A percentile compares a stretch with the other conserved stretches of the same genome.
Evolutionary conservation across 1,139 yeast genomes (phyloP).

Genomic region (Sugiyamaella castrensis): DNA sequence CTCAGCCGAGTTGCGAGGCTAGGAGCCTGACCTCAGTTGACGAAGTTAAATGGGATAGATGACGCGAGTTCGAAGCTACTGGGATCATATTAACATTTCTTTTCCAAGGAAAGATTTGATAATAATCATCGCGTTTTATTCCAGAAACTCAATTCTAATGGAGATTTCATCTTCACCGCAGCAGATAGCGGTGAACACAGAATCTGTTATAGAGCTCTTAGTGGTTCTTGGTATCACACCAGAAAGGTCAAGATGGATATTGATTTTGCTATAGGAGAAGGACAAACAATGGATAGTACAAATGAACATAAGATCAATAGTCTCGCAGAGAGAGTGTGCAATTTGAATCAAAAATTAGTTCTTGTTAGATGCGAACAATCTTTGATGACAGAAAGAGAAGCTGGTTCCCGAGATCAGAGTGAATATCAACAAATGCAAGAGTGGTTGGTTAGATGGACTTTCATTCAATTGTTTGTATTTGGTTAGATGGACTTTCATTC

Average conservation of each 20-base stretch:
- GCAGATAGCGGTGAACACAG: conserved; percentile 70
- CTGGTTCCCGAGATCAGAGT: conserved; percentile 60
- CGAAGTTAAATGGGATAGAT: not conserved
- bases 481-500: conserved; percentile 63
- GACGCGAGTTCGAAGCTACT: no score
- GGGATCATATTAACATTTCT: conserved; percentile 24
- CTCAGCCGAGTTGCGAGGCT: not conserved
- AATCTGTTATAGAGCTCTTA: conserved; percentile 64
- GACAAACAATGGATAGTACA: conserved; percentile 50
- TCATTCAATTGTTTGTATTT: no score
- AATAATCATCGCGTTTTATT: conserved; percentile 64
- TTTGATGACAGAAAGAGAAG: conserved; percentile 68
- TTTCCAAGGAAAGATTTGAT: conserved; percentile 58
- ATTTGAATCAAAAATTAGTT: conserved; percentile 52
- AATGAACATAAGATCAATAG: conserved; percentile 48
- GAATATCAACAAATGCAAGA: conserved; percentile 62
- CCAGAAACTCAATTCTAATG: conserved; percentile 56
- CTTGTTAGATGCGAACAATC: conserved; percentile 63
- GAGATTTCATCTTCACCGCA: conserved; percentile 68
- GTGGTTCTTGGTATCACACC: conserved; percentile 56
- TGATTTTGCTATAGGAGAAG: conserved; percentile 54
- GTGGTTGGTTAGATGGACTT: no score
- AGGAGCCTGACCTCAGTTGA: not conserved
- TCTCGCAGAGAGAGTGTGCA: conserved; percentile 52
- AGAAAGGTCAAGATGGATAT: conserved; percentile 48